Conservation (phyloP, 371 early-diverging fungal genomes). For the Mortierella sp. region DNA sequence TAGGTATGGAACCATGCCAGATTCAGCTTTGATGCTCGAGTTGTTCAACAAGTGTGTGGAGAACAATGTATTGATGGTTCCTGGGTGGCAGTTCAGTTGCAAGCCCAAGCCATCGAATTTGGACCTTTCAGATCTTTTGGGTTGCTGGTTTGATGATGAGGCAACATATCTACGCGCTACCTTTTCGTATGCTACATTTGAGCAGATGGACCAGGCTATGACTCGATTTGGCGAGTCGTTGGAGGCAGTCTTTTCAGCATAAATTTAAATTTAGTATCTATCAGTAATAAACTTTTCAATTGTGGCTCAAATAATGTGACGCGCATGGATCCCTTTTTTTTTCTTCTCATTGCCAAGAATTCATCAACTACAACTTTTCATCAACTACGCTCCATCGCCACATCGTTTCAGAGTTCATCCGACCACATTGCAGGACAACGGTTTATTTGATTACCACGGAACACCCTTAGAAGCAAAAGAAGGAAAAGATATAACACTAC, state of each 20-base stretch:
- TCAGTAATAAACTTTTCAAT: neutral
- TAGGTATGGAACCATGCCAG: constrained; percentile 58
- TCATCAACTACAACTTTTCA: neutral
- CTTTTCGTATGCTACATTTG: constrained; percentile 65
- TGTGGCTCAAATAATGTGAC: neutral
- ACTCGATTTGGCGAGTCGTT: constrained; percentile 58
- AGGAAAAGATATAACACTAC: neutral
- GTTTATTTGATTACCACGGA: neutral
- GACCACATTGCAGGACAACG: neutral
- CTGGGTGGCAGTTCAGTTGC: constrained; percentile 67
- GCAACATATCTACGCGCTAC: constrained; percentile 71
- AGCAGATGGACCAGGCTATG: constrained; percentile 68
- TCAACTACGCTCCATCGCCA: neutral
- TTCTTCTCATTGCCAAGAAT: neutral
- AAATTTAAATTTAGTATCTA: neutral
- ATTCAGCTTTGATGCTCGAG: constrained; percentile 46
- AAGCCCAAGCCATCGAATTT: constrained; percentile 29
- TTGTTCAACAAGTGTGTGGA: constrained; percentile 55
- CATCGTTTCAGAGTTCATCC: neutral
- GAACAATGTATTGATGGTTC: constrained; percentile 71
- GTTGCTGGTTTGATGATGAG: constrained; percentile 34
- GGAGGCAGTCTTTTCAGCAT: constrained; percentile 13
- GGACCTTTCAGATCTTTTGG: constrained; percentile 32
- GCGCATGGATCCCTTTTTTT: neutral
- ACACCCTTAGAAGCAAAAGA: neutral